Evolutionary conservation across 2,329 filamentous ascomycete species (phyloP).

Genomic region (Davidsoniella neocaledoniae): DNA sequence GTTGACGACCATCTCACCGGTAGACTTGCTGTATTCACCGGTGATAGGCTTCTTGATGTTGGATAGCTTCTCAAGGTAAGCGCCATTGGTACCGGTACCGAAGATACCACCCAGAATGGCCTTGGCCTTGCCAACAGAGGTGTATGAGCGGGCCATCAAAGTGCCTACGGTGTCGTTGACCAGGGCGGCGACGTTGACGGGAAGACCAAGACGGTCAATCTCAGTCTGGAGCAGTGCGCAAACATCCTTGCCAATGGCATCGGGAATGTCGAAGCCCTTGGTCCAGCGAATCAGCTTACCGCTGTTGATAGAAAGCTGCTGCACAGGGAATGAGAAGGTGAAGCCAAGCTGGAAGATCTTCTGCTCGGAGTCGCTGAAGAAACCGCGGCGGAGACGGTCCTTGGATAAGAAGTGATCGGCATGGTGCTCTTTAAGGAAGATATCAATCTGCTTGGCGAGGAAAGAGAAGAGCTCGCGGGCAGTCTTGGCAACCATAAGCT

Average conservation of each 20-base stretch:
- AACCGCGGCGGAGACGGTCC: conserved; percentile 39
- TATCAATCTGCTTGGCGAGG: conserved; percentile 79
- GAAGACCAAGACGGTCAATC: conserved; percentile 71
- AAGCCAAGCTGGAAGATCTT: conserved; percentile 90
- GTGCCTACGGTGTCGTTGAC: conserved; percentile 98
- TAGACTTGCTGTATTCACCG: conserved; percentile 58
- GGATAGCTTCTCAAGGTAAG: conserved; percentile 81
- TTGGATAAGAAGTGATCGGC: conserved; percentile 52
- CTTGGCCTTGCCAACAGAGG: conserved; percentile 69
- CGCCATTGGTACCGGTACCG: conserved; percentile 91
- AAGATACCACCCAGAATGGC: conserved; percentile 94
- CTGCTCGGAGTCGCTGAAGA: conserved; percentile 36
- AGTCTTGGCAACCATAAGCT: conserved; percentile 79
- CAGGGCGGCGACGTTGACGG: conserved; percentile 84
- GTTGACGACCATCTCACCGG: conserved; percentile 94
- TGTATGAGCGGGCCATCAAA: conserved; percentile 93
- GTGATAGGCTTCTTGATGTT: conserved; percentile 65
- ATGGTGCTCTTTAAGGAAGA: conserved; percentile 76
- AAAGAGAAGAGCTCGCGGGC: conserved; percentile 81
- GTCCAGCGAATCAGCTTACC: conserved; percentile 93
- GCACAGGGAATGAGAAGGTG: conserved; percentile 93
- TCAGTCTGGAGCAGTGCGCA: conserved; percentile 78
- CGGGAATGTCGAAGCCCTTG: conserved; percentile 95
- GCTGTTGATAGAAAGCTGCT: conserved; percentile 89
- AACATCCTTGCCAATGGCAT: conserved; percentile 86